Evolutionary conservation across 768 basidiomycete genomes (phyloP), one percentile per base, ranked within the genome.

Genomic region (Mycena pura): DNA sequence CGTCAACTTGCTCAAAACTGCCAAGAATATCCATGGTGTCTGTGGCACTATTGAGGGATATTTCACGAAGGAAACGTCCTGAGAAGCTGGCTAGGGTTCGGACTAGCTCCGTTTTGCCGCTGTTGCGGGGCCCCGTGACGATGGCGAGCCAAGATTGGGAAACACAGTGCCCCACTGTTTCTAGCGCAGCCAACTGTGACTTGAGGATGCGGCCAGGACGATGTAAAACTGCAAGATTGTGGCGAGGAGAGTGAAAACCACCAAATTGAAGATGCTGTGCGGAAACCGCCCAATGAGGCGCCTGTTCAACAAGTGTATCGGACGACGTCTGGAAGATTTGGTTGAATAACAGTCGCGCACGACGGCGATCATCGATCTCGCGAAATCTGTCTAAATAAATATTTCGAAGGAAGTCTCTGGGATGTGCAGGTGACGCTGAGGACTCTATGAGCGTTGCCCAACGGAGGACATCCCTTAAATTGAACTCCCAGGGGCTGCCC

Each of bases 401-500:
- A 36, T 84, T 84, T 6, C 84, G 82, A 13, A 96, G 78, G 68
- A 87, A 85, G 31, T 88, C 83, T 19, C 78, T 76, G 4, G 94
- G 90, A 70, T 88, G 82, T 27, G 71, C 65, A 43, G 68, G 59
- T 38, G 70, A 62, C 43, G 58, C 47, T 36, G 77, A 66, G 25
- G 72, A 55, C 52, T 72, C 72, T 31, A 87, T 69, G 36, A 90
- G 83, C 0, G 80, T 80, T 31, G 90, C 86, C 96, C 97, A 97
- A 43, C 97, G 86, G 58, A 94, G 85, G 57, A 98, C 82, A 74
- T 99, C 96, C 14, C 96, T 91, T 28, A 99, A 81, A 72, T 99
- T 99, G 80, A 99, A 97, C 71, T 99, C 96, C 96, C 96, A 99
- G 5, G 96, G 97, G 55, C 86, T 82, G 9, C 96, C 96, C 53